These are phyloP conservation scores for Trifolium pratense DNA, from an alignment of 306 rosid genomes.

Conservation along the genomic window DNA sequence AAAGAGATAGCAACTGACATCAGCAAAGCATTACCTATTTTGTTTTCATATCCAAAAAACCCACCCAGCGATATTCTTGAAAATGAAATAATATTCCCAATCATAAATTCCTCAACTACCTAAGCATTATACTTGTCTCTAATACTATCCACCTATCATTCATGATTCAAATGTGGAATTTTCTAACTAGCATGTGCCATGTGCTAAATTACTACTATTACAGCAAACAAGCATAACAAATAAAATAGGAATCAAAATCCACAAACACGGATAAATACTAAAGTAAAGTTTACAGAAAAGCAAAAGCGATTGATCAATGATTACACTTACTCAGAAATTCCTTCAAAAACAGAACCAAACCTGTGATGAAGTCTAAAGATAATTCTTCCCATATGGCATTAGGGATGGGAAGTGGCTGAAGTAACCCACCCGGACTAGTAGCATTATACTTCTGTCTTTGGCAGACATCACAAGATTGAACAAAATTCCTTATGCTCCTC, in stretches of 20 bases:
- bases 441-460: too few relatives aligned
- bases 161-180: neutral
- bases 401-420: too few relatives aligned
- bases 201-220: neutral
- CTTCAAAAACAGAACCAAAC: conserved; percentile 91
- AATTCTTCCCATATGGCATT: too few relatives aligned
- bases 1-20: too few relatives aligned
- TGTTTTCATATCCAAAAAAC: conserved; percentile 3
- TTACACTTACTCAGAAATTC: conserved; percentile 77
- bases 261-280: neutral
- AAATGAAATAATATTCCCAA: neutral
- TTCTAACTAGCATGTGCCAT: neutral
- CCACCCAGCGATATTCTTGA: neutral
- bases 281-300: neutral
- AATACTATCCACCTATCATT: too few relatives aligned
- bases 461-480: too few relatives aligned
- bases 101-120: conserved; percentile 8
- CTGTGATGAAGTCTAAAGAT: too few relatives aligned
- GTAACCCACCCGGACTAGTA: too few relatives aligned
- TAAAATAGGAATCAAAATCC: neutral
- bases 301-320: neutral
- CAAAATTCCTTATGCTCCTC: too few relatives aligned
- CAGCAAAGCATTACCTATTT: neutral
- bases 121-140: too few relatives aligned
- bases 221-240: too few relatives aligned